Conservation (phyloP, 305 asterid genomes). For the Coffea humblotiana region DNA sequence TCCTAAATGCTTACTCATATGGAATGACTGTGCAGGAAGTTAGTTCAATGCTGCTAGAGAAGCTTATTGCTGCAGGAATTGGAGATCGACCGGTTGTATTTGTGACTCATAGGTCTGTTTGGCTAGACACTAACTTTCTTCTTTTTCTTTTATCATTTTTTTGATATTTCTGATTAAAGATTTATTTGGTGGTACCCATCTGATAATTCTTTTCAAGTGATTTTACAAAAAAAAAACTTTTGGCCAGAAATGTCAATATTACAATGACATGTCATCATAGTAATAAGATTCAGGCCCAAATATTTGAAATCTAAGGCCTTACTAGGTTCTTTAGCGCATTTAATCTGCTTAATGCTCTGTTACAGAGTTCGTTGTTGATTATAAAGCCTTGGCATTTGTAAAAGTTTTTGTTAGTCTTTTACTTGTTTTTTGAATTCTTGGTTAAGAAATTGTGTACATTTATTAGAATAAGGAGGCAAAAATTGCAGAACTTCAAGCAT, state of each 20-base stretch:
- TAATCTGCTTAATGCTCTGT: background rate
- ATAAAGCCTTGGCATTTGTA: background rate
- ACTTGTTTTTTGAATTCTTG: background rate
- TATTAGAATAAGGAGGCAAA: background rate
- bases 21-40: constrained; percentile 62
- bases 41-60: constrained; percentile 90
- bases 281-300: background rate
- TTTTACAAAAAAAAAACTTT: background rate
- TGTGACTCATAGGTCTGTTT: constrained; percentile 81
- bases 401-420: background rate
- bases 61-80: constrained; percentile 89
- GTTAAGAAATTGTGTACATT: background rate
- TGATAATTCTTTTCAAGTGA: background rate
- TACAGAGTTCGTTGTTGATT: background rate
- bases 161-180: background rate
- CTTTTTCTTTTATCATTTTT: background rate
- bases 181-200: background rate
- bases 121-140: background rate
- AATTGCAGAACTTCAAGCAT: background rate
- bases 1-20: constrained; percentile 1
- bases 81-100: constrained; percentile 95
- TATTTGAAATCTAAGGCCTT: background rate
- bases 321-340: background rate
- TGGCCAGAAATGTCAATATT: background rate
- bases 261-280: background rate